phyloP scores from a whole-genome alignment of 2,329 filamentous ascomycete species.

The Fusarium sacchari region DNA sequence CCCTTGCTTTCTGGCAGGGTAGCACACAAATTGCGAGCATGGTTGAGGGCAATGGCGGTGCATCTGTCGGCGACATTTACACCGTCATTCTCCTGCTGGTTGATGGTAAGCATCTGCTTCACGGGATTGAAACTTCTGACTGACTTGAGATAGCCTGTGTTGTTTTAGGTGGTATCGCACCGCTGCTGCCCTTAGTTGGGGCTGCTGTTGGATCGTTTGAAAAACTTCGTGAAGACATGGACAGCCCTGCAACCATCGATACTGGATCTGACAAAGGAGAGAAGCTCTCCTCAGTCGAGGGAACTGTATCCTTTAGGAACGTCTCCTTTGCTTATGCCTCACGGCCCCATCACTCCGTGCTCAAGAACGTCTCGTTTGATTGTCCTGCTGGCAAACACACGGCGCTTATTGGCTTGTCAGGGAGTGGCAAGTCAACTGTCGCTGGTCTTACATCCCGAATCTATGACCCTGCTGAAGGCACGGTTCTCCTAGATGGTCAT shows the following conservation, averaged over 20 bases:
- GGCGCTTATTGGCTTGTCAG: slow-evolving; percentile 67
- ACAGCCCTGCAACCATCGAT: slow-evolving; percentile 59
- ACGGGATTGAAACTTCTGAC: not conserved
- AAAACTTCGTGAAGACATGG: slow-evolving; percentile 68
- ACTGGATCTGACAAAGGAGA: slow-evolving; percentile 48
- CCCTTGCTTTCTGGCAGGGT: slow-evolving; percentile 75
- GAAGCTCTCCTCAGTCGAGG: slow-evolving; percentile 58
- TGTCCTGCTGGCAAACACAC: slow-evolving; percentile 61
- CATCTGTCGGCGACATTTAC: slow-evolving; percentile 62
- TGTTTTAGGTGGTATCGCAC: slow-evolving; percentile 70
- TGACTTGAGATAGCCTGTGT: slow-evolving; percentile 60
- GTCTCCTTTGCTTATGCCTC: slow-evolving; percentile 59
- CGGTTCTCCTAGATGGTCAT: slow-evolving; percentile 58
- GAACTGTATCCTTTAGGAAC: slow-evolving; percentile 48
- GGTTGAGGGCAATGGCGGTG: slow-evolving; percentile 47
- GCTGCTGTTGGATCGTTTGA: slow-evolving; percentile 67
- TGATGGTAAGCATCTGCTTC: slow-evolving; percentile 56
- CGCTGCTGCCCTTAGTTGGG: slow-evolving; percentile 69
- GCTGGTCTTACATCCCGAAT: slow-evolving; percentile 65
- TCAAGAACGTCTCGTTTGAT: slow-evolving; percentile 58
- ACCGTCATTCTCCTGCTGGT: slow-evolving; percentile 73
- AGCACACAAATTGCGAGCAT: slow-evolving; percentile 60
- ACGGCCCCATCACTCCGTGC: slow-evolving; percentile 53
- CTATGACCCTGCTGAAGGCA: slow-evolving; percentile 64
- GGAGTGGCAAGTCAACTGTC: slow-evolving; percentile 67